Base-by-base conservation (phyloP, 352 stramenopile species). In the Sclerospora graminicola region DNA sequence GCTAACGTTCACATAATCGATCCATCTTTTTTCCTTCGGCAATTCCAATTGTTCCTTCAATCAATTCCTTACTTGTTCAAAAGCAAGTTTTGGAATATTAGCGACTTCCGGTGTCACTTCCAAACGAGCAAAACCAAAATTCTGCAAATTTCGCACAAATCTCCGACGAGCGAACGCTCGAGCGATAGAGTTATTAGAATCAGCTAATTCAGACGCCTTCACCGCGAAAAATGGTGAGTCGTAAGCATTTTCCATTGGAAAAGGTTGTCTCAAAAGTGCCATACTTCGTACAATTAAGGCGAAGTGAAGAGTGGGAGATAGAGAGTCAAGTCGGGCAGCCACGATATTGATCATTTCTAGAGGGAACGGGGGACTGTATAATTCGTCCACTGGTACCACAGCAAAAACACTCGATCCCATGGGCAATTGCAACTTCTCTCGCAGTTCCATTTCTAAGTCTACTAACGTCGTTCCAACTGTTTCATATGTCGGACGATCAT, bases 341-440 rank as follows among this genome's bases (percentile, higher is more conserved):
- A 87, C 48, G 8, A 72, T 73, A 47, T 92, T 92, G 69, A 92
- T 63, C 62, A 92, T 83, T 34, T 82, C 69, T 37, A 92, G 63
- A 41, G 80, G 80, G 41, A 77, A 82, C 43, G 75, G 67, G 18
- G 80, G 80, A 15, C 68, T 83, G 45, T 89, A 92, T 32, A 84
- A 58, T 47, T 92, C 80, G 6, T 87, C 60, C 8, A 76, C 80
- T 1, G 75, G 80, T 27, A 78, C 56, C 10, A 92, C 65, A 0
- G 72, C 77, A 35, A 92, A 92, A 0, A 89, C 66, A 49, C 70
- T 89, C 30, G 65, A 72, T 35, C 67, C 69, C 4, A 19, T 3
- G 0, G 72, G 58, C 5, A 92, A 59, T 31, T 56, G 35, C 48
- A 92, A 80, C 33, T 80, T 60, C 4, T 77, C 54, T 29, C 74